Percentiles rank a stretch among this genome's conserved stretches.
Evolutionary conservation across 176 grass and related monocot genomes (phyloP).

Genomic region (Thalia dealbata): DNA sequence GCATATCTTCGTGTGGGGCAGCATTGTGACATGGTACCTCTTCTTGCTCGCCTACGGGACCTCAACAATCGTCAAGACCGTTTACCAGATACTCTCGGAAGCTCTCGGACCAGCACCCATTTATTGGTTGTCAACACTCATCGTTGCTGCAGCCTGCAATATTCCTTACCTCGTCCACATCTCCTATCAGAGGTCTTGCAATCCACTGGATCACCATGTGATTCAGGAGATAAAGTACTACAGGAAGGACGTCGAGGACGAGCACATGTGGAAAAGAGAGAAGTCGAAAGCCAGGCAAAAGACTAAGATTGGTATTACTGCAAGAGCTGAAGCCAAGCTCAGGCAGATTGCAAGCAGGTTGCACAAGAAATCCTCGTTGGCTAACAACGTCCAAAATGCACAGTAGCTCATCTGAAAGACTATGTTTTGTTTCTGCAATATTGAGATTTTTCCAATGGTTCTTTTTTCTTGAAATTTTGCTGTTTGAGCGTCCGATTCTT

Average conservation of each 20-base stretch:
- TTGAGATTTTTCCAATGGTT: background rate
- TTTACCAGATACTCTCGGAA: conserved; percentile 68
- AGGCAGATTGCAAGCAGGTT: conserved; percentile 70
- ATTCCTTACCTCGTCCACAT: conserved; percentile 81
- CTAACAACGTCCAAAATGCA: conserved; percentile 47
- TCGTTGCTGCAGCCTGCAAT: conserved; percentile 71
- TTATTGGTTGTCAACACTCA: conserved; percentile 60
- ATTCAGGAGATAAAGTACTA: conserved; percentile 95
- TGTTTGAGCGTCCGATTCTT: background rate
- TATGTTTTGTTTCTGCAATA: background rate
- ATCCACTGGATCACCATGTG: conserved; percentile 91
- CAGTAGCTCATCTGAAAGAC: conserved; percentile 16
- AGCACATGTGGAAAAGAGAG: conserved; percentile 92
- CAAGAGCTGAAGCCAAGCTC: conserved; percentile 87
- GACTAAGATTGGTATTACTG: conserved; percentile 93
- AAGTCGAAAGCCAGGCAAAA: conserved; percentile 63
- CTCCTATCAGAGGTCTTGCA: conserved; percentile 76
- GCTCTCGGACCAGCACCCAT: conserved; percentile 73
- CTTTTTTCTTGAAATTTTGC: background rate
- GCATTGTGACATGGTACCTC: conserved; percentile 80
- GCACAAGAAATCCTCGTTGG: conserved; percentile 54
- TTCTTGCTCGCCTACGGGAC: conserved; percentile 77
- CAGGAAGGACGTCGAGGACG: conserved; percentile 65
- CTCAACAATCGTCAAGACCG: conserved; percentile 34
- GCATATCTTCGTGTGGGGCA: conserved; percentile 88